A percentile compares a stretch with the other conserved stretches of the same genome.
Conservation (phyloP, 495 filamentous ascomycete species). For the Evernia prunastri region DNA sequence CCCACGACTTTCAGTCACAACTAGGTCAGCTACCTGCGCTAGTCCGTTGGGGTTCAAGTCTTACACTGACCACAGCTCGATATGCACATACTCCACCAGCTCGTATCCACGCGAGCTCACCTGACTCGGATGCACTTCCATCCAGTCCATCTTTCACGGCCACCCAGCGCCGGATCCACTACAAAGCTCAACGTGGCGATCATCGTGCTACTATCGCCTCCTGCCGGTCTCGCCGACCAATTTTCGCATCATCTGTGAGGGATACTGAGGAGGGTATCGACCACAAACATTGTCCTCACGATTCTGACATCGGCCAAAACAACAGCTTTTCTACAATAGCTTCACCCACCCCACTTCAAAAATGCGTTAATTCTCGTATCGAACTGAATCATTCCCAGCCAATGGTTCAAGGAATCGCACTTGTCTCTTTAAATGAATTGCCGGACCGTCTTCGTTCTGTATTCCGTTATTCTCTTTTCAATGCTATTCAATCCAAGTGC, state of each 20-base stretch:
- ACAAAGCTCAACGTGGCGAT: constrained; percentile 7
- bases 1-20: neutral
- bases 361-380: constrained; percentile 13
- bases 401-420: constrained; percentile 58
- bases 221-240: neutral
- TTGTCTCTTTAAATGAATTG: constrained; percentile 65
- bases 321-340: neutral
- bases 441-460: constrained; percentile 71
- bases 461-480: constrained; percentile 79
- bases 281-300: neutral
- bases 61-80: constrained; percentile 12
- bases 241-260: neutral
- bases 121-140: constrained; percentile 28
- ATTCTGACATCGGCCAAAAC: neutral
- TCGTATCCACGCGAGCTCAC: constrained; percentile 25
- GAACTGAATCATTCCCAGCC: constrained; percentile 37
- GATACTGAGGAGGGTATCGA: neutral
- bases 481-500: constrained; percentile 86
- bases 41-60: neutral
- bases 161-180: constrained; percentile 27
- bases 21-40: neutral
- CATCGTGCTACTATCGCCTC: neutral
- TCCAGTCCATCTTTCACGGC: constrained; percentile 39
- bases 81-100: constrained; percentile 11
- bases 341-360: neutral